Conservation (phyloP, 73 alveolate species). For the Tetrahymena elliotti region DNA sequence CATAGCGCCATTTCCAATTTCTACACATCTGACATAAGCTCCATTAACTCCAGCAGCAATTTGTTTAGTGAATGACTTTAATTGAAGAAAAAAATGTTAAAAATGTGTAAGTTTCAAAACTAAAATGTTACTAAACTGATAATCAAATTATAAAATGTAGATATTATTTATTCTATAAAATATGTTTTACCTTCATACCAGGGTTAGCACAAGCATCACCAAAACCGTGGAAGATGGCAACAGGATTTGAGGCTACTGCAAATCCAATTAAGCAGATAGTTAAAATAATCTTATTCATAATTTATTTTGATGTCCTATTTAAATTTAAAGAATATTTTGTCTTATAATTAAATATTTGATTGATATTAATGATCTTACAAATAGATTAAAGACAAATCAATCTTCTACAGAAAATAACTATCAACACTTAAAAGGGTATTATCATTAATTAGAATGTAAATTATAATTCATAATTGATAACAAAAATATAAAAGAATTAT, state of each 20-base stretch:
- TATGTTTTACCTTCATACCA: background rate
- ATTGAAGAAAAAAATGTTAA: background rate
- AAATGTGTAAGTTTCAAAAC: background rate
- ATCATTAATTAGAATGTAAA: background rate
- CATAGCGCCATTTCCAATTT: constrained; percentile 52
- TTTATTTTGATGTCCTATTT: background rate
- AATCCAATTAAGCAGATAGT: background rate
- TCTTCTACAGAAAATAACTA: background rate
- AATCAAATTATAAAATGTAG: too few species aligned
- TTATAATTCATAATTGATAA: background rate
- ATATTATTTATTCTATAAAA: too few species aligned
- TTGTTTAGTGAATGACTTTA: background rate
- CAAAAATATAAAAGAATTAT: background rate
- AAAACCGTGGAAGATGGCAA: constrained; percentile 13
- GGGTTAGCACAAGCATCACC: constrained; percentile 11
- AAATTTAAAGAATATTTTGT: background rate
- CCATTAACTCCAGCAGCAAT: constrained; percentile 1
- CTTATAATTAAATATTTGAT: background rate
- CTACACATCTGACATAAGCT: constrained; percentile 48
- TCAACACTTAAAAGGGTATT: background rate
- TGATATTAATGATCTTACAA: background rate
- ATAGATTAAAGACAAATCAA: background rate
- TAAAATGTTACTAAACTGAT: too few species aligned
- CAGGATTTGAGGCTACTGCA: constrained; percentile 6
- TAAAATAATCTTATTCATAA: background rate